Evolutionary conservation across 148 eudicot genomes (phyloP).

Genomic region (Rheum nobile): DNA sequence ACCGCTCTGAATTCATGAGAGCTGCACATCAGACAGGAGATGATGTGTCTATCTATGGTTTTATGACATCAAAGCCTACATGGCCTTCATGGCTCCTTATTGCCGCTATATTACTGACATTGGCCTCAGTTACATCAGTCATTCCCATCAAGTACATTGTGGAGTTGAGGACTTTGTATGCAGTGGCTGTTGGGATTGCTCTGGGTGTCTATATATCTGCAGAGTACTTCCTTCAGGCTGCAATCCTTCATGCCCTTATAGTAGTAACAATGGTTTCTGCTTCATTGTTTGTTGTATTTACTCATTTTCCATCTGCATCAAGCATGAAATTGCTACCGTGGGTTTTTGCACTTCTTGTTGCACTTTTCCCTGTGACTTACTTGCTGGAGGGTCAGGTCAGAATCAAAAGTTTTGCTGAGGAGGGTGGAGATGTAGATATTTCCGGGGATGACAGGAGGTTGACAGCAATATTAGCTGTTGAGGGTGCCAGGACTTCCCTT

Average conservation of each 20-base stretch:
- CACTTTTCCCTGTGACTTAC: slow-evolving; percentile 96
- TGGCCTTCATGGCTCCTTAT: slow-evolving; percentile 99
- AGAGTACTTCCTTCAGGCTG: slow-evolving; percentile 85
- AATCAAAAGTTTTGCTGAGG: slow-evolving; percentile 40
- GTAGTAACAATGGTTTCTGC: slow-evolving; percentile 83
- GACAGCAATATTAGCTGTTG: slow-evolving; percentile 69
- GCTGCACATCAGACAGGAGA: slow-evolving; percentile 85
- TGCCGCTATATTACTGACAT: slow-evolving; percentile 67
- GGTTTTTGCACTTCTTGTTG: slow-evolving; percentile 96
- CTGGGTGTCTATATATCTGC: slow-evolving; percentile 83
- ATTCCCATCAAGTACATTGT: slow-evolving; percentile 87
- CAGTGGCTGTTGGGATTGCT: slow-evolving; percentile 77
- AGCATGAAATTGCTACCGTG: slow-evolving; percentile 90
- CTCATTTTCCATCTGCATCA: slow-evolving; percentile 88
- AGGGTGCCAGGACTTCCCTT: slow-evolving; percentile 94
- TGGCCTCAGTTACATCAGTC: slow-evolving; percentile 77
- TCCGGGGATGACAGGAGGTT: slow-evolving; percentile 59
- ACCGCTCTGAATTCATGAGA: slow-evolving; percentile 73
- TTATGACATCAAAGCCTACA: slow-evolving; percentile 76
- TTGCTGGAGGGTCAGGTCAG: slow-evolving; percentile 88
- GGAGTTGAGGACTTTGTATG: slow-evolving; percentile 63
- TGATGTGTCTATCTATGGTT: slow-evolving; percentile 88
- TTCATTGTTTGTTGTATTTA: slow-evolving; percentile 71
- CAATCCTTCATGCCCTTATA: slow-evolving; percentile 63
- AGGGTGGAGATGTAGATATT: slow-evolving; percentile 36